phyloP scores from a whole-genome alignment of 2,329 filamentous ascomycete species.

The Fusarium duplospermum region DNA sequence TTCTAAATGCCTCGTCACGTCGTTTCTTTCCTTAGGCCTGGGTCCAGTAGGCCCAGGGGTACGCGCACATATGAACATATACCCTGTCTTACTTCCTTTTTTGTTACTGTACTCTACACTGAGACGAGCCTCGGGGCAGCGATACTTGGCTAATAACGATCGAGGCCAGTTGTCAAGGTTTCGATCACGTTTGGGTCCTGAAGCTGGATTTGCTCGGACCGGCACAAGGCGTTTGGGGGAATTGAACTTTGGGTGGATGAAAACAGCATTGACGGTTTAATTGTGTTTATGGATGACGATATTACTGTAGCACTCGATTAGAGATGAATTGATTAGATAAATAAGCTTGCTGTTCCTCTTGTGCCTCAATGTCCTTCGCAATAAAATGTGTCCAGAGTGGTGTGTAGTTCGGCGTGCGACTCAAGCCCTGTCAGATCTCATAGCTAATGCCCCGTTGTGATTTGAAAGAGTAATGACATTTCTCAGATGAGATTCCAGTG shows the following conservation, averaged over 20 bases:
- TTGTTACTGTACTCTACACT: conserved; percentile 39
- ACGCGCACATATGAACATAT: conserved; percentile 37
- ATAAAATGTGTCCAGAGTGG: background rate
- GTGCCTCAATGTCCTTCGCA: background rate
- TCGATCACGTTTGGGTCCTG: conserved; percentile 33
- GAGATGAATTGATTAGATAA: conserved; percentile 38
- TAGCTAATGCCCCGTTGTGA: background rate
- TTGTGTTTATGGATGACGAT: conserved; percentile 43
- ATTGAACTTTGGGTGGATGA: conserved; percentile 33
- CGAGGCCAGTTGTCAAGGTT: conserved; percentile 13
- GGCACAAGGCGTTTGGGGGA: conserved; percentile 37
- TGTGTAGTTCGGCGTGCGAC: background rate
- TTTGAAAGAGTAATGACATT: background rate
- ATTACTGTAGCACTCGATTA: conserved; percentile 37
- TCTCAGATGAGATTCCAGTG: background rate
- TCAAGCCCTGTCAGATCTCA: background rate
- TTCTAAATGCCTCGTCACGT: conserved; percentile 72
- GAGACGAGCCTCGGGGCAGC: conserved; percentile 36
- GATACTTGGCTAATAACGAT: conserved; percentile 30
- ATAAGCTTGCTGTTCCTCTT: background rate
- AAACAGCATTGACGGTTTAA: conserved; percentile 43
- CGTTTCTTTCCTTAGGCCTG: conserved; percentile 13
- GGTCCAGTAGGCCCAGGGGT: background rate
- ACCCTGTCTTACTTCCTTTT: conserved; percentile 41
- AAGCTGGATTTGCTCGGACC: conserved; percentile 34